phyloP scores from a whole-genome alignment of 2,329 filamentous ascomycete species.

The Metarhizium humberi region DNA sequence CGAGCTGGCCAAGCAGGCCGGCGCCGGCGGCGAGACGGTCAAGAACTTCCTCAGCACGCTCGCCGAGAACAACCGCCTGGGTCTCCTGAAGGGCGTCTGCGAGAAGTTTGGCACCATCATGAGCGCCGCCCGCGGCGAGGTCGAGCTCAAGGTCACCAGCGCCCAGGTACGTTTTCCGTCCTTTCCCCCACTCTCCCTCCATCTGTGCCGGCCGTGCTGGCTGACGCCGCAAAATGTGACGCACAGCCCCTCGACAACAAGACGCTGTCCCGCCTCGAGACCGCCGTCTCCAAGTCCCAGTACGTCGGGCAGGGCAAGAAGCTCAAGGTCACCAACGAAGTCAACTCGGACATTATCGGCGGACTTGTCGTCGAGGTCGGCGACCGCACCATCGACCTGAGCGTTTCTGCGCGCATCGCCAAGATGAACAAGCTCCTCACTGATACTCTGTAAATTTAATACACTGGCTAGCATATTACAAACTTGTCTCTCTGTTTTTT shows the following conservation, averaged over 20 bases:
- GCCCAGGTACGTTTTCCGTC: slow-evolving; percentile 54
- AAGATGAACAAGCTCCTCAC: slow-evolving; percentile 99
- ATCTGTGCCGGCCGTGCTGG: background rate
- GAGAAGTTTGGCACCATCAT: slow-evolving; percentile 85
- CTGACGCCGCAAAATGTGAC: background rate
- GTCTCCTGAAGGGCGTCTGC: slow-evolving; percentile 69
- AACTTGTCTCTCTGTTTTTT: background rate
- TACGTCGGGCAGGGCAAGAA: slow-evolving; percentile 91
- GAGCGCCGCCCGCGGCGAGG: slow-evolving; percentile 81
- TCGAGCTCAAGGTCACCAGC: slow-evolving; percentile 86
- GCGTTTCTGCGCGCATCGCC: slow-evolving; percentile 86
- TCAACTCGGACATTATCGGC: slow-evolving; percentile 88
- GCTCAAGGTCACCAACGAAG: slow-evolving; percentile 92
- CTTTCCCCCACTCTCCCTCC: background rate
- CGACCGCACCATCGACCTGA: slow-evolving; percentile 96
- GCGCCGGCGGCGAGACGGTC: slow-evolving; percentile 67
- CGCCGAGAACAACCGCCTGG: slow-evolving; percentile 93
- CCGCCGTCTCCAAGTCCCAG: slow-evolving; percentile 78
- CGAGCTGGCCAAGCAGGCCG: slow-evolving; percentile 80
- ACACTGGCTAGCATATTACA: slow-evolving; percentile 3
- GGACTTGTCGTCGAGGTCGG: slow-evolving; percentile 93
- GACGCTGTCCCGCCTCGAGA: slow-evolving; percentile 78
- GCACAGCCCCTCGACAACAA: slow-evolving; percentile 72
- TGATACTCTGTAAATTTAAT: slow-evolving; percentile 76
- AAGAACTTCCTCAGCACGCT: slow-evolving; percentile 90